Evolutionary conservation across 1,284 basidiomycete species (phyloP).

Genomic region (Ganoderma meredithae): DNA sequence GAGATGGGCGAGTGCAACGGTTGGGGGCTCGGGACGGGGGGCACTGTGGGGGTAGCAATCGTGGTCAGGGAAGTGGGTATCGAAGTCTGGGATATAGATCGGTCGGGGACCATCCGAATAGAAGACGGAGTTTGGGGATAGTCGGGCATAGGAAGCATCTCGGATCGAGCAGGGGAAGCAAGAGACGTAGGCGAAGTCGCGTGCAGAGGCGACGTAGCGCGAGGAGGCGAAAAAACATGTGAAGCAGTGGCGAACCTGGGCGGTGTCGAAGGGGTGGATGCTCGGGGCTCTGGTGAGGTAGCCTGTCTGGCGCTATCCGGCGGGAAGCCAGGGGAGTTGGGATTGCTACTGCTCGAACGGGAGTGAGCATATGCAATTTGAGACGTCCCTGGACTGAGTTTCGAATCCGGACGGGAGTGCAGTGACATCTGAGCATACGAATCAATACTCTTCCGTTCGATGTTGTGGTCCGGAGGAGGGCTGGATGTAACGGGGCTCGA

Average conservation of each 20-base stretch:
- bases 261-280: conserved; percentile 22
- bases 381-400: conserved; percentile 36
- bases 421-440: conserved; percentile 23
- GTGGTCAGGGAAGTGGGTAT: conserved; percentile 28
- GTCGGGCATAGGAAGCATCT: conserved; percentile 5
- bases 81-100: conserved; percentile 30
- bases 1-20: conserved; percentile 11
- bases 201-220: conserved; percentile 22
- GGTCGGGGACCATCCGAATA: conserved; percentile 26
- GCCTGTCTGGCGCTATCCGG: conserved; percentile 29
- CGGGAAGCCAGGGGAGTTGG: conserved; percentile 24
- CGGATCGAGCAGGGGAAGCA: conserved; percentile 18
- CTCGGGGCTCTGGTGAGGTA: conserved; percentile 28
- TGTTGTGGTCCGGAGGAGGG: conserved; percentile 27
- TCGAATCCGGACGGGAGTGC: conserved; percentile 46
- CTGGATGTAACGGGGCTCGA: conserved; percentile 33
- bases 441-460: conserved; percentile 34
- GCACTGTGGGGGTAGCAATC: conserved; percentile 21
- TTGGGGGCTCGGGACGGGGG: background rate
- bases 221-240: conserved; percentile 23
- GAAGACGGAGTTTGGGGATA: conserved; percentile 18
- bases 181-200: conserved; percentile 17
- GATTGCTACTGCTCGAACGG: conserved; percentile 29
- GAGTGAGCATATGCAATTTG: conserved; percentile 24
- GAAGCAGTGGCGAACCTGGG: conserved; percentile 20